Conservation (phyloP, 2,329 filamentous ascomycete genomes). For the Sporothrix mexicana region DNA sequence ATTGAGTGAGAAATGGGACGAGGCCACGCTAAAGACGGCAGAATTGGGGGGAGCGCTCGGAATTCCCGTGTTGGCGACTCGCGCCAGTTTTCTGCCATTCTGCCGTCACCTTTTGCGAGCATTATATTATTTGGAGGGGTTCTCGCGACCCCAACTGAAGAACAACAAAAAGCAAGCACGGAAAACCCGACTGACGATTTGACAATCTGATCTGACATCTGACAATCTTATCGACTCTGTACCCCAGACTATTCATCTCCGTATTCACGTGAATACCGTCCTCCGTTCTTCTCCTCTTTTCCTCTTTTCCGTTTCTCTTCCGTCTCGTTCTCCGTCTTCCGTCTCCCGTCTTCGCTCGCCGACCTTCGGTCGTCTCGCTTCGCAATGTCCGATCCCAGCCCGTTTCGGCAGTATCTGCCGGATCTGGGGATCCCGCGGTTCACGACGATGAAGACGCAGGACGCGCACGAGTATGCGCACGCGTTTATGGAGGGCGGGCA, state of each 20-base stretch:
- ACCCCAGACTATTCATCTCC: too few relatives aligned
- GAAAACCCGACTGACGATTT: too few relatives aligned
- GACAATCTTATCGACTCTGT: too few relatives aligned
- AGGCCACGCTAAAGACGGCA: slow-evolving; percentile 1
- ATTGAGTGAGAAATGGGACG: slow-evolving; percentile 10
- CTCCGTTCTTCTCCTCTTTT: too few relatives aligned
- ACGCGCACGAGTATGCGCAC: slow-evolving; percentile 66
- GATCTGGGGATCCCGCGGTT: slow-evolving; percentile 67
- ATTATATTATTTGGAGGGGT: slow-evolving; percentile 12
- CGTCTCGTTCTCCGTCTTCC: too few relatives aligned
- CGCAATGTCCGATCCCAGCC: slow-evolving; percentile 6
- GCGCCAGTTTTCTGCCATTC: background rate
- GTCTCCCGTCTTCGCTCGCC: background rate
- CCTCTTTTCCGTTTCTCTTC: too few relatives aligned
- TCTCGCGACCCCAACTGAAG: background rate
- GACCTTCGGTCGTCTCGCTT: too few relatives aligned
- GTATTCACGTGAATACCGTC: too few relatives aligned
- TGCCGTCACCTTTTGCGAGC: background rate
- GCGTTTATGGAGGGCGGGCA: slow-evolving; percentile 63
- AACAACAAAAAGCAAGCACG: too few relatives aligned
- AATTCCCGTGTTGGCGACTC: background rate
- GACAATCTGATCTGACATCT: too few relatives aligned
- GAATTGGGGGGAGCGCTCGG: background rate
- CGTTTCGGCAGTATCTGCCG: slow-evolving; percentile 61
- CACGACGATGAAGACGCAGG: slow-evolving; percentile 65